These are phyloP conservation scores for Tinospora cordifolia DNA, from an alignment of 164 flowering plant species.

Conservation along the genomic window DNA sequence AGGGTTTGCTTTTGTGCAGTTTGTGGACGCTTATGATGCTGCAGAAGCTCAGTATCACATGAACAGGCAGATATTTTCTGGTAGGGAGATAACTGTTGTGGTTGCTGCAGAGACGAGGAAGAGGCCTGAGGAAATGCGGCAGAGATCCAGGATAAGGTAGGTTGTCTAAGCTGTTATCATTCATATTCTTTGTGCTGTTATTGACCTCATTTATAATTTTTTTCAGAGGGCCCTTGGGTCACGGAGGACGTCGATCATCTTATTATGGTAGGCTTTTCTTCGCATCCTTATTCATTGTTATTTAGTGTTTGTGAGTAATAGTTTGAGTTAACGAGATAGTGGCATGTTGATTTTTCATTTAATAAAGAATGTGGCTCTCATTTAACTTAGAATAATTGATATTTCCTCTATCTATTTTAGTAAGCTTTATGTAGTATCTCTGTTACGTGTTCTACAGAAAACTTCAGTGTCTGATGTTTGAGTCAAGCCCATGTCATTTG, in stretches of 20 bases:
- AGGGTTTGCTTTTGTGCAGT: slow-evolving; percentile 93
- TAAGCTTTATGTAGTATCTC: too few relatives aligned
- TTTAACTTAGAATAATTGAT: too few relatives aligned
- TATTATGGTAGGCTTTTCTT: slow-evolving; percentile 39
- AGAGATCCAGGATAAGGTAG: slow-evolving; percentile 43
- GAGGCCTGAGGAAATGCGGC: slow-evolving; percentile 87
- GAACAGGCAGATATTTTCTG: slow-evolving; percentile 71
- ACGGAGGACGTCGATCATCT: slow-evolving; percentile 54
- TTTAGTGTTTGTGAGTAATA: too few relatives aligned
- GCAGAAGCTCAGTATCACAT: slow-evolving; percentile 73
- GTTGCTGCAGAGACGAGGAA: slow-evolving; percentile 80
- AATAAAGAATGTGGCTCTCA: too few relatives aligned
- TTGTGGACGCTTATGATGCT: slow-evolving; percentile 72
- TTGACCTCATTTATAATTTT: not conserved
- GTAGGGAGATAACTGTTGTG: slow-evolving; percentile 72
- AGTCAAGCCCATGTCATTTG: too few relatives aligned
- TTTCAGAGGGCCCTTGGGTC: slow-evolving; percentile 37
- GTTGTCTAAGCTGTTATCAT: not conserved
- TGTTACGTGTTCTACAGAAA: too few relatives aligned
- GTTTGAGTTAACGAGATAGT: too few relatives aligned
- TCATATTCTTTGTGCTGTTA: not conserved
- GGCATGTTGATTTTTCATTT: too few relatives aligned
- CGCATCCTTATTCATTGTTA: not conserved
- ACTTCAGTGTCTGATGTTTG: too few relatives aligned
- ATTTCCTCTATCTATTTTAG: too few relatives aligned